These are phyloP conservation scores for Dipodascus geniculatus DNA, from an alignment of 805 yeast genomes.

Conservation along the genomic window DNA sequence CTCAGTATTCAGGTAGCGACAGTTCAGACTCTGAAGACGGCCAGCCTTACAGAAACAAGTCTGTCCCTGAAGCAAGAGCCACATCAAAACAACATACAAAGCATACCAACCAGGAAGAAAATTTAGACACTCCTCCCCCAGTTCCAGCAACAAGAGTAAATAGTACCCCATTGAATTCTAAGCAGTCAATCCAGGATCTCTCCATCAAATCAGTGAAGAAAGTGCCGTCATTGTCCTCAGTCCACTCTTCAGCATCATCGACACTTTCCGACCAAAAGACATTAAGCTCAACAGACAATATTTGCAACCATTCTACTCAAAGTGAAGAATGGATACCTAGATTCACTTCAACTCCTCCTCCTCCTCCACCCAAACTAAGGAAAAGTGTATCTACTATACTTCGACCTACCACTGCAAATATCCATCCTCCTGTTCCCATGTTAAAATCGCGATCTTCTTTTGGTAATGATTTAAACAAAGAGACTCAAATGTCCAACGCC, in stretches of 20 bases:
- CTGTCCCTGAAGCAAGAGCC: not conserved
- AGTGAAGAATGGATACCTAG: constrained; percentile 13
- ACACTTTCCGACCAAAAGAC: constrained; percentile 1
- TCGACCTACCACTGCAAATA: constrained; percentile 3
- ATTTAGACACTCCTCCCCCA: not conserved
- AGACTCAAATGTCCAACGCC: not conserved
- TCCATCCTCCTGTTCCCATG: constrained; percentile 10
- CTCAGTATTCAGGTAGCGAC: not conserved
- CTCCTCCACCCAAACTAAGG: constrained; percentile 8
- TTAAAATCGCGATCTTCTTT: not conserved
- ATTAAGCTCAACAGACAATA: not conserved
- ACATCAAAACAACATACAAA: not conserved
- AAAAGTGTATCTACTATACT: constrained; percentile 1
- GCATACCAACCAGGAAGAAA: constrained; percentile 10
- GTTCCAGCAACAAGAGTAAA: not conserved
- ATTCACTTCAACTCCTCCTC: constrained; percentile 8
- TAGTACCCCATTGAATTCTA: not conserved
- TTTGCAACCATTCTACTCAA: constrained; percentile 4
- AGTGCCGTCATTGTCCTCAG: not conserved
- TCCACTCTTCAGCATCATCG: not conserved
- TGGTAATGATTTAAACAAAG: constrained; percentile 1
- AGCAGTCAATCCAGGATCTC: not conserved
- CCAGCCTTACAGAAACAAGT: not conserved
- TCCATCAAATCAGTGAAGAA: not conserved
- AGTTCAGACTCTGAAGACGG: not conserved